Evolutionary conservation across 495 filamentous ascomycete species (phyloP), one percentile per base, ranked within the genome.

Genomic region (Penicillium flavigenum): DNA sequence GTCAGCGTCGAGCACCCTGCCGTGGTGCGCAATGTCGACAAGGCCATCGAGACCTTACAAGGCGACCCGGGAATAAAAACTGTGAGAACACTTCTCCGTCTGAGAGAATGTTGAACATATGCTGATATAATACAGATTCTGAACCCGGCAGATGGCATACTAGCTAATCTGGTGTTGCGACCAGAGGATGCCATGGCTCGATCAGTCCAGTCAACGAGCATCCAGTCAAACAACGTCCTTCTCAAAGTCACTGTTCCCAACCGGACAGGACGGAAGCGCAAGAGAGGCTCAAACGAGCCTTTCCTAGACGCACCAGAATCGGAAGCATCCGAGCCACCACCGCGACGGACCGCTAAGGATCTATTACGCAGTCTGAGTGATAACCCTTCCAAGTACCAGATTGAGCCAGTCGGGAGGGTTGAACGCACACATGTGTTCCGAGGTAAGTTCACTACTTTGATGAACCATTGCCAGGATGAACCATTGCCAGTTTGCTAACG

Each of bases 1-100:
- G 81, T 91, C 32, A 86, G 85, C 55, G 81, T 98, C 22, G 94
- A 98, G 66, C 92, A 98, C 71, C 94, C 95, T 6, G 87, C 86
- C 57, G 84, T 95, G 49, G 76, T 98, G 63, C 83, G 83, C 63
- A 87, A 96, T 72, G 64, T 96, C 51, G 87, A 95, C 60, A 90
- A 86, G 56, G 94, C 83, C 17, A 79, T 98, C 57, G 80, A 84
- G 19, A 93, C 91, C 0, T 81, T 98, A 20, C 89, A 92, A 2
- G 83, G 85, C 6, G 77, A 82, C 36, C 69, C 76, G 19, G 81
- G 85, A 26, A 81, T 96, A 32, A 71, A 80, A 56, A 83, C 86
- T 56, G 91, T 92, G 70, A 67, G 77, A 65, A 32, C 3, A 9
- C 0, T 0, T 22, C 34, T 17, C 14, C 4, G 47, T 32, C 5